Evolutionary conservation across 805 yeast genomes (phyloP).

Genomic region (Wickerhamiella parazyma): DNA sequence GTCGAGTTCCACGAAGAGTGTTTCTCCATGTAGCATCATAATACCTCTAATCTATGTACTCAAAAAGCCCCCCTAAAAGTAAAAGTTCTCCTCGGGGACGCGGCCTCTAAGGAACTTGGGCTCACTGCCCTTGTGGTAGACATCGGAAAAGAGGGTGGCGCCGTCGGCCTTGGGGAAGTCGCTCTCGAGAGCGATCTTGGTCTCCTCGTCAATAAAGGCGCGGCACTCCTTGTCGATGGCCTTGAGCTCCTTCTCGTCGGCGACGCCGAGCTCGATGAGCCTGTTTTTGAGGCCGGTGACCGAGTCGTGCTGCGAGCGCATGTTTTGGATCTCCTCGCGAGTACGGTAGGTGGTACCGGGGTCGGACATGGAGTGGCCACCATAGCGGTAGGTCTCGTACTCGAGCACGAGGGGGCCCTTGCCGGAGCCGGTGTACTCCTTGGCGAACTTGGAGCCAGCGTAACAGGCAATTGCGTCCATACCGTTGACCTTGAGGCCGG

Average conservation of each 20-base stretch:
- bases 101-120: slow-evolving; percentile 90
- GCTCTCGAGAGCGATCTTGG: slow-evolving; percentile 81
- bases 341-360: slow-evolving; percentile 99
- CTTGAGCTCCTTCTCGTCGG: slow-evolving; percentile 91
- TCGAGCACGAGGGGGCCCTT: slow-evolving; percentile 94
- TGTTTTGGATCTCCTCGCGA: slow-evolving; percentile 98
- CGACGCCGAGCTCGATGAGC: slow-evolving; percentile 67
- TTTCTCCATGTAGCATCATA: slow-evolving; percentile 12
- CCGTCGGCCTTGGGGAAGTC: slow-evolving; percentile 93
- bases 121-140: slow-evolving; percentile 90
- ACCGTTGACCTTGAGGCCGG: slow-evolving; percentile 96
- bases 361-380: slow-evolving; percentile 99
- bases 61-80: no score
- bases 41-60: no score
- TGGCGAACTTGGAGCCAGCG: slow-evolving; percentile 93
- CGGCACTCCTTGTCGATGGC: slow-evolving; percentile 92
- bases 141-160: slow-evolving; percentile 91
- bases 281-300: slow-evolving; percentile 89
- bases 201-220: slow-evolving; percentile 88
- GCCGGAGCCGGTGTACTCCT: slow-evolving; percentile 86
- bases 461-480: slow-evolving; percentile 94
- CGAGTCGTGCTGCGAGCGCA: slow-evolving; percentile 98
- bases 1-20: slow-evolving; percentile 13
- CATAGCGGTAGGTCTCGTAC: slow-evolving; percentile 97
- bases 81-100: slow-evolving; percentile 91